A percentile compares a stretch with the other conserved stretches of the same genome.
phyloP scores from a whole-genome alignment of 768 basidiomycete genomes.

The Suillus subluteus region DNA sequence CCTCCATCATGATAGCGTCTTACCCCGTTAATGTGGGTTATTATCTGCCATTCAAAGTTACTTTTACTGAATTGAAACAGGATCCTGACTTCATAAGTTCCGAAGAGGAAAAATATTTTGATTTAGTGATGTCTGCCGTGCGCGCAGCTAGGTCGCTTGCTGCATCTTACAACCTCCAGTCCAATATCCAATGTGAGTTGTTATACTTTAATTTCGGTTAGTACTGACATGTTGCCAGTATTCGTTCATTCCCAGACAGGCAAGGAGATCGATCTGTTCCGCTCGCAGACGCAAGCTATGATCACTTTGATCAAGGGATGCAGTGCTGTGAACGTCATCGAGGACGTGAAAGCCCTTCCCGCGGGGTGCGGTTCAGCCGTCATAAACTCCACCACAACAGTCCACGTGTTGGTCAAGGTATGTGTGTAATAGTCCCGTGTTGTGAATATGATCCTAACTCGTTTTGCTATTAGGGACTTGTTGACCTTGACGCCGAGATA shows the following conservation, averaged over 20 bases:
- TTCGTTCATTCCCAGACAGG: constrained; percentile 74
- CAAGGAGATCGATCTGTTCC: constrained; percentile 66
- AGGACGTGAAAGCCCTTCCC: constrained; percentile 60
- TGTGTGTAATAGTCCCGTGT: constrained; percentile 25
- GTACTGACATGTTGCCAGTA: constrained; percentile 47
- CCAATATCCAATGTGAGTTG: constrained; percentile 74
- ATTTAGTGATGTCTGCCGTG: constrained; percentile 79
- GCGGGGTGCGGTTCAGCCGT: constrained; percentile 86
- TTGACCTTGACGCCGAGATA: constrained; percentile 88
- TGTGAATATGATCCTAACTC: neutral
- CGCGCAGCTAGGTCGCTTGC: constrained; percentile 83
- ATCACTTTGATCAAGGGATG: constrained; percentile 86
- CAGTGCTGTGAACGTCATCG: constrained; percentile 72
- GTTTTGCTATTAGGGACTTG: constrained; percentile 65
- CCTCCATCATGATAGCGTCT: constrained; percentile 87
- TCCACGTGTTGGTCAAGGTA: constrained; percentile 87
- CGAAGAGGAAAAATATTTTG: constrained; percentile 83
- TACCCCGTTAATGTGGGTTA: constrained; percentile 79
- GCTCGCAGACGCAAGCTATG: constrained; percentile 76
- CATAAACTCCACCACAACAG: constrained; percentile 72
- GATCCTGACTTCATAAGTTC: constrained; percentile 62
- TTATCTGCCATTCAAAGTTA: neutral
- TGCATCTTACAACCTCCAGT: constrained; percentile 87
- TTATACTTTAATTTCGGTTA: neutral
- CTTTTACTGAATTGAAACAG: constrained; percentile 38